Percentiles rank a stretch among this genome's conserved stretches.
Evolutionary conservation across 164 flowering plant genomes (phyloP).

Genomic region (Berberis thunbergii): DNA sequence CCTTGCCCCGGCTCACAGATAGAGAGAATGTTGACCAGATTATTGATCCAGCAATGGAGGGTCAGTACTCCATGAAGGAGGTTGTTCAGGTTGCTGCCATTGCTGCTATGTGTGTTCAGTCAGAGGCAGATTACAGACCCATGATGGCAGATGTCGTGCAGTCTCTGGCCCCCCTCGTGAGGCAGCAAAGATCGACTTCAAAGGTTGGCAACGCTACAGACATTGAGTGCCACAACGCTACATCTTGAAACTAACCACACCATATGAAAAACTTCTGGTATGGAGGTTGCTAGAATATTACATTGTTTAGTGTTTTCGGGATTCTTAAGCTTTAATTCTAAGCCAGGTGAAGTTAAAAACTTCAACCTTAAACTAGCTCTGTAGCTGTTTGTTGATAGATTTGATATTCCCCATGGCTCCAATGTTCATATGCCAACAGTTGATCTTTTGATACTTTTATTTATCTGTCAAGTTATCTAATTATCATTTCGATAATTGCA

Average conservation of each 20-base stretch:
- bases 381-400: too few species aligned
- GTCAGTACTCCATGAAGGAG: slow-evolving; percentile 87
- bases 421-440: too few species aligned
- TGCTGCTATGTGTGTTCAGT: slow-evolving; percentile 98
- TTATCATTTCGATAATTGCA: too few species aligned
- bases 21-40: slow-evolving; percentile 80
- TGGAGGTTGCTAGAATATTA: too few species aligned
- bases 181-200: slow-evolving; percentile 40
- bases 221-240: neutral
- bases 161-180: slow-evolving; percentile 81
- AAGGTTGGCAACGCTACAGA: slow-evolving; percentile 22
- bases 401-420: too few species aligned
- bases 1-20: slow-evolving; percentile 73
- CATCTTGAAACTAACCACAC: neutral
- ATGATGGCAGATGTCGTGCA: slow-evolving; percentile 95
- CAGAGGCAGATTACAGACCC: slow-evolving; percentile 94
- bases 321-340: too few species aligned
- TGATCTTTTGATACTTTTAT: too few species aligned
- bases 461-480: too few species aligned
- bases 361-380: too few species aligned
- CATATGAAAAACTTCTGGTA: neutral
- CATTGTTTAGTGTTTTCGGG: too few species aligned
- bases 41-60: slow-evolving; percentile 87
- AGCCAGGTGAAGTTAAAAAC: too few species aligned
- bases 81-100: slow-evolving; percentile 95